Percentiles rank a stretch among this genome's conserved stretches.
Conservation (phyloP, 176 grass and related monocot species). For the Aechmea fasciata region DNA sequence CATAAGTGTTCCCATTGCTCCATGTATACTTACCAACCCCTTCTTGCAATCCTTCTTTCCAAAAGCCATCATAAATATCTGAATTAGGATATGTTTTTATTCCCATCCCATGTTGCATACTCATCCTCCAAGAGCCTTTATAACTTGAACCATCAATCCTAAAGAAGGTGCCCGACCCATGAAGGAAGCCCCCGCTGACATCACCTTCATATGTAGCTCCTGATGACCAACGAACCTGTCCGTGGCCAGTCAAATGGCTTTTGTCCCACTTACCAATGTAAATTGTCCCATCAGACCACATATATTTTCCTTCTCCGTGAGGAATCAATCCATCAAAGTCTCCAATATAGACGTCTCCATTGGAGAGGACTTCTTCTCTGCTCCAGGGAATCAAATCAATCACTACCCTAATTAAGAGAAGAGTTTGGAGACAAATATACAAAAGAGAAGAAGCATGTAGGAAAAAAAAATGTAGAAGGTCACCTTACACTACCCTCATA, state of each 20-base stretch:
- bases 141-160: slow-evolving; percentile 62
- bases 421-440: neutral
- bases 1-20: slow-evolving; percentile 63
- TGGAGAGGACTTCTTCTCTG: slow-evolving; percentile 55
- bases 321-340: slow-evolving; percentile 58
- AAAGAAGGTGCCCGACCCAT: slow-evolving; percentile 64
- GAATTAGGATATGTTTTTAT: slow-evolving; percentile 62
- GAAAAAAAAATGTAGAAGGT: neutral
- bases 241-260: slow-evolving; percentile 71
- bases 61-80: slow-evolving; percentile 72
- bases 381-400: neutral
- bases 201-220: slow-evolving; percentile 78
- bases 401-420: neutral
- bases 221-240: slow-evolving; percentile 63
- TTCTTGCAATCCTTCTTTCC: slow-evolving; percentile 88
- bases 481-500: slow-evolving; percentile 3
- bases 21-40: slow-evolving; percentile 74
- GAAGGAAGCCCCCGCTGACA: slow-evolving; percentile 73
- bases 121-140: slow-evolving; percentile 82
- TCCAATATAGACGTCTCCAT: slow-evolving; percentile 82
- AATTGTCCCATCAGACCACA: slow-evolving; percentile 66
- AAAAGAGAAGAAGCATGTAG: neutral
- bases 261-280: slow-evolving; percentile 80
- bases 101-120: slow-evolving; percentile 82
- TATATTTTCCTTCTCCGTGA: slow-evolving; percentile 80